Evolutionary conservation across 2,329 filamentous ascomycete species (phyloP), one percentile per base, ranked within the genome.

Genomic region (Biscogniauxia sp.): DNA sequence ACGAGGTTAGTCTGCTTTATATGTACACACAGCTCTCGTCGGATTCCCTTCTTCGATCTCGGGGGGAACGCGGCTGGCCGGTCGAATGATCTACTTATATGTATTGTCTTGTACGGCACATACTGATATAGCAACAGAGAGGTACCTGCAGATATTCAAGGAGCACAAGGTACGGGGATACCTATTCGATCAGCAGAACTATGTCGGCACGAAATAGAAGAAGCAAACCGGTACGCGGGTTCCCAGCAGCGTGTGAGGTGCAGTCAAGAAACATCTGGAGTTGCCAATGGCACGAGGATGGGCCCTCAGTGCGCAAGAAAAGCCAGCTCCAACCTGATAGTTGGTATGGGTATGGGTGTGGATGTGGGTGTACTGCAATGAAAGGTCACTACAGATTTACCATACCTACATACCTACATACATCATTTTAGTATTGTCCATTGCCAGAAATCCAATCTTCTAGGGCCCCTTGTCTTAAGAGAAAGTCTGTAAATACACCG

Each of bases 151-250:
- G 76, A 80, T 94, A 68, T 79, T 95, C 69, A 89, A 90, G 78
- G 84, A 89, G 66, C 83, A 89, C 72, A 90, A 91, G 78, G 83
- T 94, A 74, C 89, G 87, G 79, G 91, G 91, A 61, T 92, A 91
- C 76, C 80, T 92, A 66, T 93, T 92, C 70, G 79, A 92, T 72
- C 90, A 93, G 78, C 88, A 90, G 74, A 92, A 93, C 79, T 91
- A 91, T 77, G 74, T 88, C 53, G 19, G 62, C 26, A 64, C 69
- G 62, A 61, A 66, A 61, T 67, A 68, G 45, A 64, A 59, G 53
- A 54, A 9, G 41, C 37, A 45, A 1, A 6, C 7, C 17, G 37
- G 52, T 51, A 60, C 2, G 15, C 7, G 11, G 8, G 1, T 20
- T 5, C 17, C 41, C 37, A 32, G 56, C 37, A 53, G 20, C 45